Percentiles rank a stretch among this genome's conserved stretches.
Evolutionary conservation across 352 stramenopile genomes (phyloP).

Genomic region (Globisporangium iwayamae): DNA sequence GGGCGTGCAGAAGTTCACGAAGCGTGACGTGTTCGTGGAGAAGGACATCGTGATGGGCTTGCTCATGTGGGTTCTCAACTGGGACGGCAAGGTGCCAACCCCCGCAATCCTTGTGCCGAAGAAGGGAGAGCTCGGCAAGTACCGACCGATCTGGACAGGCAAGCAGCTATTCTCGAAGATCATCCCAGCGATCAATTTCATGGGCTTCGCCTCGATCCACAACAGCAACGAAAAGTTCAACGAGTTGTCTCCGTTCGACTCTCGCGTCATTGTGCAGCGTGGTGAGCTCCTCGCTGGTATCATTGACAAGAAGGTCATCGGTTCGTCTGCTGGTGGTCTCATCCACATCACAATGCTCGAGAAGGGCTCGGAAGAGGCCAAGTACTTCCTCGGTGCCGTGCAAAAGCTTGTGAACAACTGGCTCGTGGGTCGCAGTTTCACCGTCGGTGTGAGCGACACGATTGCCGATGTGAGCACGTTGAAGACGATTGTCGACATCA

Average conservation of each 20-base stretch:
- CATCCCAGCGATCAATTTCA: slow-evolving; percentile 97
- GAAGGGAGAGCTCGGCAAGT: slow-evolving; percentile 82
- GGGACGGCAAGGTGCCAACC: slow-evolving; percentile 96
- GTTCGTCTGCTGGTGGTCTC: slow-evolving; percentile 94
- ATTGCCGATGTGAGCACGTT: slow-evolving; percentile 98
- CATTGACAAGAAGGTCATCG: slow-evolving; percentile 99
- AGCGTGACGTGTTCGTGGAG: slow-evolving; percentile 96
- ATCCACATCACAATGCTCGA: slow-evolving; percentile 97
- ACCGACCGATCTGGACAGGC: slow-evolving; percentile 94
- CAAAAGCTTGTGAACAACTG: slow-evolving; percentile 99
- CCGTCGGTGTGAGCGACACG: slow-evolving; percentile 97
- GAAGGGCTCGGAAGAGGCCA: slow-evolving; percentile 87
- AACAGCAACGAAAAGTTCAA: slow-evolving; percentile 89
- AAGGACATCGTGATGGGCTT: slow-evolving; percentile 98
- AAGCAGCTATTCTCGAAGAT: slow-evolving; percentile 99
- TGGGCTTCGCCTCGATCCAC: slow-evolving; percentile 93
- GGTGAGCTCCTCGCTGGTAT: slow-evolving; percentile 96
- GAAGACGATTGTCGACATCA: slow-evolving; percentile 98
- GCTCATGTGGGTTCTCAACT: slow-evolving; percentile 97
- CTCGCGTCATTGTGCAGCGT: slow-evolving; percentile 96
- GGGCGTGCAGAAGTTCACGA: slow-evolving; percentile 97
- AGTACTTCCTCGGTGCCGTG: slow-evolving; percentile 88
- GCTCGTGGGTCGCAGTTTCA: slow-evolving; percentile 97
- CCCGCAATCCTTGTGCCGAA: slow-evolving; percentile 96
- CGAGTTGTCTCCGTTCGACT: slow-evolving; percentile 94